Evolutionary conservation across 345 rosid species (phyloP).

Genomic region (Corchorus olitorius): DNA sequence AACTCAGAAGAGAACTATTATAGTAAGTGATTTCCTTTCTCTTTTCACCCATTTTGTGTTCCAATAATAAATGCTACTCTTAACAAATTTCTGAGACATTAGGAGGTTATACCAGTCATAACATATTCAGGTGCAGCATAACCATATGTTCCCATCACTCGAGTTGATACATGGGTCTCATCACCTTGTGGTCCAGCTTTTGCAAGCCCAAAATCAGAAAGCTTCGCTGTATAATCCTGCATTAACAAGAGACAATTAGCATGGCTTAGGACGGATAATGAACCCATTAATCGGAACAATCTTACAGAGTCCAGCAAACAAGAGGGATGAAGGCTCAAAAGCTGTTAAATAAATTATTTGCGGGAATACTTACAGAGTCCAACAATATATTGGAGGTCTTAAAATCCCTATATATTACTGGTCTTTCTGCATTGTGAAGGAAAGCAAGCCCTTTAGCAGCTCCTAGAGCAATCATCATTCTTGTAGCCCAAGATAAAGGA

Average conservation of each 20-base stretch:
- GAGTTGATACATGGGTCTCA: constrained; percentile 93
- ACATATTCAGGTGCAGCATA: constrained; percentile 98
- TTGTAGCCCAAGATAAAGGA: constrained; percentile 80
- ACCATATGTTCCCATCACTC: constrained; percentile 98
- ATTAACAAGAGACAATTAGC: constrained; percentile 26
- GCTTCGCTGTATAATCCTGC: constrained; percentile 95
- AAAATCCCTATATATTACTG: constrained; percentile 93
- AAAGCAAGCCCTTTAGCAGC: constrained; percentile 99
- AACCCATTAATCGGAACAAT: constrained; percentile 47
- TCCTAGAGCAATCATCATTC: constrained; percentile 98
- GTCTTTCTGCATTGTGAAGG: constrained; percentile 95
- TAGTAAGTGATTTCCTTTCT: not conserved
- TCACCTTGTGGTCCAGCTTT: constrained; percentile 99
- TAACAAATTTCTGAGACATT: constrained; percentile 11
- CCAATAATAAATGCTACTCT: not conserved
- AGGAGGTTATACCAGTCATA: constrained; percentile 77
- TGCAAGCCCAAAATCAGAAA: constrained; percentile 97
- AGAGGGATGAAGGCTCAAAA: constrained; percentile 15
- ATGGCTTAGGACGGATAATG: constrained; percentile 17
- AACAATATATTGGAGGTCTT: constrained; percentile 94
- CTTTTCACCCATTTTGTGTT: not conserved
- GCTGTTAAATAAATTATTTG: constrained; percentile 3
- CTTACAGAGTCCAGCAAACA: not conserved
- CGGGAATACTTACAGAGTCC: constrained; percentile 67
- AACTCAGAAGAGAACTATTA: not conserved